Base-by-base conservation (phyloP, 306 rosid genomes). In the Dryas drummondii region DNA sequence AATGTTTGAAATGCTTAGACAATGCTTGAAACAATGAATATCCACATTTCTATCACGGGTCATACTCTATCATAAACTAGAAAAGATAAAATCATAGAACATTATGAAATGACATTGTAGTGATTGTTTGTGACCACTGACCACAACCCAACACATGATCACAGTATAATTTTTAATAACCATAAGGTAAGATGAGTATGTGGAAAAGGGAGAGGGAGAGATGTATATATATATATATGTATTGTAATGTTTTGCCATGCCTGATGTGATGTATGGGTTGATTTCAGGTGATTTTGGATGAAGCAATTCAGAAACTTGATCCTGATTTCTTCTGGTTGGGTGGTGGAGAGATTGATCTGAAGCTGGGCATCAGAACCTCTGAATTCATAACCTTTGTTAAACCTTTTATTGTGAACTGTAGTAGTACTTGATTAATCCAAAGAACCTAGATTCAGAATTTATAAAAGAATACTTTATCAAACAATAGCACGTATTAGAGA, bases 241-340 rank as follows among this genome's bases (percentile, higher is more conserved):
- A 40, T 53, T 19, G 14, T 10, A 42, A 9, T 41, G 6, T 2
- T 40, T 41, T 37, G 47, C 42, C 37, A 22, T 50, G 52, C 3
- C 40, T 69, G 42, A 54, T 72, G 76, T 77, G 59, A 65, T 54
- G 60, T 79, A 26, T 79, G 48, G 57, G 32, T 73, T 55, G 55
- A 71, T 85, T 83, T 82, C 96, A 93, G 98, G 98, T 93, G 83
- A 91, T 91, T 77, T 83, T 87, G 86, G 91, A 85, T 51, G 89
- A 87, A 81, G 98, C 97, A n/a, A 91, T 94, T 58, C 79, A 77
- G 65, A 94, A 94, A 78, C 96, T 94, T 37, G 75, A 83, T 68
- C 98, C 97, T 3, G 88, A 87, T 81, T 94, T 88, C 90, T 94
- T 91, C 87, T 94, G 98, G 98, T 71, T 91, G 91, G 98, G 98